A percentile compares a stretch with the other conserved stretches of the same genome.
Conservation (phyloP, 2,329 filamentous ascomycete species). For the Botrytis galanthina region DNA sequence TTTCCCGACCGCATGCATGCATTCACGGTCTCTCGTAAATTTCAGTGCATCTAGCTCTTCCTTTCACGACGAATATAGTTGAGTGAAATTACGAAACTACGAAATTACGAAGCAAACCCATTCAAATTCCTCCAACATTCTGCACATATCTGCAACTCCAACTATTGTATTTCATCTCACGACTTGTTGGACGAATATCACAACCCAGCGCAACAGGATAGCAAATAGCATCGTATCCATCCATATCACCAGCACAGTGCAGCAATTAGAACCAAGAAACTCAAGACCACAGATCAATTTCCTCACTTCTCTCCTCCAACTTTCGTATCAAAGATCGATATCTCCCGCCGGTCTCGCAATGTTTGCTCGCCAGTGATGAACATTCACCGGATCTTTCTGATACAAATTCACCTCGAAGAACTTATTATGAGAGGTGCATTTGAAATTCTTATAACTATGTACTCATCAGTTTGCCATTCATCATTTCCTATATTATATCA, state of each 20-base stretch:
- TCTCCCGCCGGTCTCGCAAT: slow-evolving; percentile 42
- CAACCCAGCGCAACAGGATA: too few species aligned
- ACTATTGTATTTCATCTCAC: too few species aligned
- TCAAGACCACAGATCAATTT: not conserved
- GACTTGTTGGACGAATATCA: accelerated
- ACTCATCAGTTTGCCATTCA: not conserved
- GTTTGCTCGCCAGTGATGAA: slow-evolving; percentile 46
- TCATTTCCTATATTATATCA: not conserved
- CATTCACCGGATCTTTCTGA: slow-evolving; percentile 46
- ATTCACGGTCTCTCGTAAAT: too few species aligned
- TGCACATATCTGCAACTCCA: too few species aligned
- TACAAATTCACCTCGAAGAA: slow-evolving; percentile 52
- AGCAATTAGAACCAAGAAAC: not conserved
- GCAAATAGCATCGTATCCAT: too few species aligned
- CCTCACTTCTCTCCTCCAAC: not conserved
- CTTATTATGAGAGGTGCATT: slow-evolving; percentile 44
- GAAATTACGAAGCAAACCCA: too few species aligned
- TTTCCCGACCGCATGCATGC: too few species aligned
- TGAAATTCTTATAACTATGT: slow-evolving; percentile 48
- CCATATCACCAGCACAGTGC: not conserved
- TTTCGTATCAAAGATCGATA: slow-evolving; percentile 42
- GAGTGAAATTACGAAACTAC: too few species aligned
- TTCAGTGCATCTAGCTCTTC: too few species aligned
- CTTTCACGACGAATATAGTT: too few species aligned
- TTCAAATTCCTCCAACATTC: too few species aligned